phyloP scores from a whole-genome alignment of 164 flowering plant species.

The Vitis rupestris region DNA sequence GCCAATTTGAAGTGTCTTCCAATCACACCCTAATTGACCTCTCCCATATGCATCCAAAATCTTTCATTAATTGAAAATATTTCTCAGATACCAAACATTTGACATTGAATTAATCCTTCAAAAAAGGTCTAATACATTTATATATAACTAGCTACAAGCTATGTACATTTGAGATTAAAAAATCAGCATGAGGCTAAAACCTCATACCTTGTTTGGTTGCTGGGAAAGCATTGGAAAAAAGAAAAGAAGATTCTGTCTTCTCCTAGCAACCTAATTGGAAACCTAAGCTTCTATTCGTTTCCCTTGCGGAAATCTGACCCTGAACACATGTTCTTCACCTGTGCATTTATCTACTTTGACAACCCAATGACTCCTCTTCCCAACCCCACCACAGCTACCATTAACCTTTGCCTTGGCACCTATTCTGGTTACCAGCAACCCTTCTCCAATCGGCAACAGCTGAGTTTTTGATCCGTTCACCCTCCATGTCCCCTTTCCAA shows the following conservation, averaged over 20 bases:
- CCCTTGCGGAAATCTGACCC: slow-evolving; percentile 42
- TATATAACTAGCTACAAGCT: not conserved
- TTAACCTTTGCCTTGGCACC: slow-evolving; percentile 6
- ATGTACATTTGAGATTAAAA: not conserved
- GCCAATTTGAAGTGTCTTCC: too few relatives aligned
- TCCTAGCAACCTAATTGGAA: not conserved
- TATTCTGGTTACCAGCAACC: slow-evolving; percentile 56
- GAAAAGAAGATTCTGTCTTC: not conserved
- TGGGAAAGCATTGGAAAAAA: not conserved
- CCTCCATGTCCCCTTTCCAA: slow-evolving; percentile 49
- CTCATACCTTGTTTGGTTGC: not conserved
- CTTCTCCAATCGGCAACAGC: slow-evolving; percentile 75
- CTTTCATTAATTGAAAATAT: too few relatives aligned
- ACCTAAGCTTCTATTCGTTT: slow-evolving; percentile 24
- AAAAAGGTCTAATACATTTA: too few relatives aligned
- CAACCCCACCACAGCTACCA: slow-evolving; percentile 6
- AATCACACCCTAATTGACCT: too few relatives aligned
- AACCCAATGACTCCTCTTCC: slow-evolving; percentile 64
- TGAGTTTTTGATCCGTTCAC: slow-evolving; percentile 40
- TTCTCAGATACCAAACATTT: too few relatives aligned
- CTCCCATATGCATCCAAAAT: too few relatives aligned
- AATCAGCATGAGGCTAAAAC: too few relatives aligned
- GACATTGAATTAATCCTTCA: too few relatives aligned
- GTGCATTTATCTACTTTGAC: slow-evolving; percentile 70
- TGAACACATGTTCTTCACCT: slow-evolving; percentile 84